Evolutionary conservation across 768 basidiomycete species (phyloP), one percentile per base, ranked within the genome.

Genomic region (Hortiboletus flavorubellus): DNA sequence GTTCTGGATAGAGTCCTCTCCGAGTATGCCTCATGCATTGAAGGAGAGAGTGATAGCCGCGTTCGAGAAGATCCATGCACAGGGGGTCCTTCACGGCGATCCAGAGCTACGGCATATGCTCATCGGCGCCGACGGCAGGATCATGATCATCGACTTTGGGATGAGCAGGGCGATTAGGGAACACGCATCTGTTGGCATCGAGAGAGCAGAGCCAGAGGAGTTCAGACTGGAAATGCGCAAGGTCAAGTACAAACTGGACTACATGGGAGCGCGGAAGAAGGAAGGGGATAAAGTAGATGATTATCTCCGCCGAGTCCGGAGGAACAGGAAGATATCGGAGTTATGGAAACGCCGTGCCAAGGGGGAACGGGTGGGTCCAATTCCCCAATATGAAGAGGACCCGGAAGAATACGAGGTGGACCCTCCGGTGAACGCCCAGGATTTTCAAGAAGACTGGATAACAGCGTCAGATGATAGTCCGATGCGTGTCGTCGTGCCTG

Each of bases 1-100:
- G 8, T 82, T 85, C 65, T 86, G 85, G 84, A 76, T 83, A 56
- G 79, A 85, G 58, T 81, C 86, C 14, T 80, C 77, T 5, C 66
- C 77, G 3, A 76, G 73, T 41, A 86, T 87, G 83, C 82, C 84
- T 4, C 60, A 67, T 8, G 65, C 75, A 11, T 67, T 85, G 50
- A 86, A 86, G 67, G 72, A 78, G 52, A 72, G 72, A 33, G 78
- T 80, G 53, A 65, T 87, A 10, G 72, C 73, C 4, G 80, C 83
- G 10, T 80, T 79, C 57, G 67, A 75, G 51, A 73, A 76, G 57
- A 64, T 83, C 11, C 81, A 83, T 60, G 68, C 71, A 3, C 70
- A 66, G 15, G 80, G 80, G 2, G 74, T 83, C 44, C 72, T 76
- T 33, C 81, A 82, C 44, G 78, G 79, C 15, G 76, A 76, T 56